Base-by-base conservation (phyloP, 441 rosid species). In the Populus hybrid region DNA sequence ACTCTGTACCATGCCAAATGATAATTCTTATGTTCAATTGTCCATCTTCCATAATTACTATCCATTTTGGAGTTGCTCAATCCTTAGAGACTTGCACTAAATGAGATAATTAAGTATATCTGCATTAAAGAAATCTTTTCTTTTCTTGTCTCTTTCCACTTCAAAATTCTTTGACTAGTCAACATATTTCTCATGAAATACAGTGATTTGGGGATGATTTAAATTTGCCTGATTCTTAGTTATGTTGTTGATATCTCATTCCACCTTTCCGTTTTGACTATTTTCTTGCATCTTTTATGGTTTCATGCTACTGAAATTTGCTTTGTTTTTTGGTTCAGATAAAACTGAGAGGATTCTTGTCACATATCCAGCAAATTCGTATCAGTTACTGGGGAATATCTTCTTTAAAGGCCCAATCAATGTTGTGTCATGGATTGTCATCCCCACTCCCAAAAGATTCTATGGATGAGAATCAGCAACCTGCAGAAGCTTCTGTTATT, bases 341-440 rank as follows among this genome's bases (percentile, higher is more conserved):
- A 77, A 91, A 91, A 84, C 91, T 97, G 82, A 88, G 98, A 89
- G 99, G 98, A 42, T 91, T 91, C 63, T 28, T 28, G 30, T 28
- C 30, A 28, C 30, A 28, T 28, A 28, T 28, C 30, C 30, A 28
- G 30, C 30, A 28, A 28, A 28, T 28, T 28, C 30, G 30, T 28
- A 28, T 28, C 30, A 28, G 30, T 28, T 28, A 28, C 32, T 30
- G 32, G 32, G 32, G 32, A 30, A 30, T 30, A 30, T 30, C 32
- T 30, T 30, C 32, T 30, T 30, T 30, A 30, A 30, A 30, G 32
- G 32, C 32, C 32, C 32, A 30, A 30, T 30, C 32, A 30, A 30
- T 30, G 4, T 30, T 30, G 32, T 30, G 32, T 30, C 32, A 30
- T 30, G 32, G 32, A 30, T 30, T 30, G 32, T 30, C 32, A 30